Conservation (phyloP, 73 alveolate genomes). For the Tetrahymena malaccensis region DNA sequence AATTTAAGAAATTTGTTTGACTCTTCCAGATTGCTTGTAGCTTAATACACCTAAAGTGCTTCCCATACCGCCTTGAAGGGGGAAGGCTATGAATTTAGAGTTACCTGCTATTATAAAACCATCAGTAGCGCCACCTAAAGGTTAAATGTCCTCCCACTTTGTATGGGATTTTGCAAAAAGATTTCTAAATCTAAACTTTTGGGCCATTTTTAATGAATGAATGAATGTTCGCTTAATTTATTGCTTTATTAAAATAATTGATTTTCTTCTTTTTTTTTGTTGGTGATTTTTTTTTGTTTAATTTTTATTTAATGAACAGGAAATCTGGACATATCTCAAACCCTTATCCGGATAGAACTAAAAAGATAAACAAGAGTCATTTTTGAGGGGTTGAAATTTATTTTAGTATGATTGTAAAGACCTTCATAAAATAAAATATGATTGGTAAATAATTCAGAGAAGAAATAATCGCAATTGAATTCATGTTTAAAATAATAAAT, state of each 20-base stretch:
- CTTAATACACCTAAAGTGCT: background rate
- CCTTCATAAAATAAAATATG: background rate
- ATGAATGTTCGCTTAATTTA: background rate
- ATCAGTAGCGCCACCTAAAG: background rate
- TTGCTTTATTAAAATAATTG: background rate
- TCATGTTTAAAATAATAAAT: background rate
- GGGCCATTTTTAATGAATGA: background rate
- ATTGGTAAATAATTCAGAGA: background rate
- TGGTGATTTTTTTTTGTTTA: background rate
- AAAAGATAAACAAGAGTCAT: background rate
- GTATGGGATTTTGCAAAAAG: background rate
- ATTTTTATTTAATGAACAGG: background rate
- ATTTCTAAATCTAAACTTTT: background rate
- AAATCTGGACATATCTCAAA: background rate
- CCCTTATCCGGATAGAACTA: background rate
- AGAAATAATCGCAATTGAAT: background rate
- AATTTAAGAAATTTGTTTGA: background rate
- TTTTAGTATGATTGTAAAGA: background rate
- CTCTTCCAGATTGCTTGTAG: background rate
- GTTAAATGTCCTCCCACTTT: background rate
- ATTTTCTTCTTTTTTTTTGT: background rate
- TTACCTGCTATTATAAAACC: background rate
- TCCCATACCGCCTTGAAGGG: background rate
- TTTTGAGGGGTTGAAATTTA: background rate
- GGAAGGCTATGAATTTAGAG: background rate